phyloP scores from a whole-genome alignment of 2,329 filamentous ascomycete species.

The Microdochium paspali region DNA sequence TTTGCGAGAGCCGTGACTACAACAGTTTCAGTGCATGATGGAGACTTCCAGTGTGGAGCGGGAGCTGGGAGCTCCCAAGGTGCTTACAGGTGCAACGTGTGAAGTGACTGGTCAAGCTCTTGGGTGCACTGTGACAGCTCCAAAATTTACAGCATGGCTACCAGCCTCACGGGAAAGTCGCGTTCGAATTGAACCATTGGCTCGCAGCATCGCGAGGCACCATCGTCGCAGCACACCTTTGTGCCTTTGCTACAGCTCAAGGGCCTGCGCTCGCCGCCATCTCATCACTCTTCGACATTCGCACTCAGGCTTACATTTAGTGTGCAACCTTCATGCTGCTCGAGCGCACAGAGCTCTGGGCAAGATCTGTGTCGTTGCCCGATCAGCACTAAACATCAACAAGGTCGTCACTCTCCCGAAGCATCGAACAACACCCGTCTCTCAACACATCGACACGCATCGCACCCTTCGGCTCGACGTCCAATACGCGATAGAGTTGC shows the following conservation, averaged over 20 bases:
- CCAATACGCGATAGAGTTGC: too few species aligned
- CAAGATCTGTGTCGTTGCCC: background rate
- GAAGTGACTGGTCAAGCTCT: background rate
- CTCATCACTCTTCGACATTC: background rate
- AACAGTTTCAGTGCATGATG: too few species aligned
- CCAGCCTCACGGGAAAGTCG: background rate
- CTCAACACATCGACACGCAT: background rate
- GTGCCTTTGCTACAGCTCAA: background rate
- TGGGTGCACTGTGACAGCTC: background rate
- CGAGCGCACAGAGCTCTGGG: background rate
- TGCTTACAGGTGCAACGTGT: too few species aligned
- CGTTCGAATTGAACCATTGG: background rate
- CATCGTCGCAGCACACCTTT: background rate
- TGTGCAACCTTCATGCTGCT: background rate
- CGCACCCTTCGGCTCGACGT: too few species aligned
- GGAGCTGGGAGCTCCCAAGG: too few species aligned
- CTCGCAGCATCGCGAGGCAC: background rate
- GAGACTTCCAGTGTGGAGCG: too few species aligned
- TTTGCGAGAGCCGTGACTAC: too few species aligned
- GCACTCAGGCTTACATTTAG: too few species aligned
- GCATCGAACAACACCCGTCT: background rate
- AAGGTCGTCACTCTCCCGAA: background rate
- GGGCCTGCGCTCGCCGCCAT: background rate
- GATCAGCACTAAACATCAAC: background rate
- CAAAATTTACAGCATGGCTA: background rate